Base-by-base conservation (phyloP, 2,329 filamentous ascomycete species). In the Fusarium verrucosum region DNA sequence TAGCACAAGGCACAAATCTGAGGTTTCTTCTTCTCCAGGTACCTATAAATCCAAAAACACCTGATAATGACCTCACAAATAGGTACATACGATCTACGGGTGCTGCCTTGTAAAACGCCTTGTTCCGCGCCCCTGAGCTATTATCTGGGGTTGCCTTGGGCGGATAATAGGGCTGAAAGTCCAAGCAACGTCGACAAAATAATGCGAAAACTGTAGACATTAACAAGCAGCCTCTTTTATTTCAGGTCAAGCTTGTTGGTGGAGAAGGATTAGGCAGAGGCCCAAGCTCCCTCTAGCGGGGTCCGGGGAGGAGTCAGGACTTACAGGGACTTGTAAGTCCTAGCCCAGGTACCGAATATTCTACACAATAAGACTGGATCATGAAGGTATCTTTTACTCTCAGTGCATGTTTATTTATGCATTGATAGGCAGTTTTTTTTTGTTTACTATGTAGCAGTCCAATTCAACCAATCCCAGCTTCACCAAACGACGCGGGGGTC, bases 81-180 rank as follows among this genome's bases (percentile, higher is more conserved):
- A n/a, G n/a, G n/a, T n/a, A n/a, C n/a, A 32, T 14, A n/a, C 16
- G 30, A 32, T 32, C 17, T n/a, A n/a, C n/a, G n/a, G 33, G 41
- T 49, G 45, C 45, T 56, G 46, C 52, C 53, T 57, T n/a, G 30
- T 23, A 26, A 38, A 35, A 23, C 26, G 53, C 53, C 47, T 53
- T n/a, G 32, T 36, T 19, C 30, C 38, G 33, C 44, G 38, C 30
- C 37, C 32, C n/a, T 19, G 19, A 7, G 10, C 33, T 32, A 50
- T 26, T 7, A 16, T 33, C 16, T 36, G 38, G 33, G 22, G 54
- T 19, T 40, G 54, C 40, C 40, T 54, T 30, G 45, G 36, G 51
- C 53, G 53, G 16, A 57, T n/a, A n/a, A 23, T 44, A 57, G 49
- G 49, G 54, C 54, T 54, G 54, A 57, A 40, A 50, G 22, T 30